Percentiles rank a stretch among this genome's conserved stretches.
Conservation (phyloP, 371 early-diverging fungal species). For the Mucor indicus region DNA sequence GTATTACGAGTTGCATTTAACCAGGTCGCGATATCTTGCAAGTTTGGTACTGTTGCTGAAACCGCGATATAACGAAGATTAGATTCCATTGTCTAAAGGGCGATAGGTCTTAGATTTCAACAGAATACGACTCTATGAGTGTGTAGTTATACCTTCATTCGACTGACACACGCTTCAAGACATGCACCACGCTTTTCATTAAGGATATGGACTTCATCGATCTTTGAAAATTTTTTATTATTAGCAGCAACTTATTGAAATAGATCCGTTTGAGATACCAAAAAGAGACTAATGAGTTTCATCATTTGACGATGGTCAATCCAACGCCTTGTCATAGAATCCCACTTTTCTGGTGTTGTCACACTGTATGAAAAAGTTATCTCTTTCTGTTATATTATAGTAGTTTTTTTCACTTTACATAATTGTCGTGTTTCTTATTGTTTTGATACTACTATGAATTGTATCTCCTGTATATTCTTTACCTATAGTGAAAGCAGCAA, state of each 20-base stretch:
- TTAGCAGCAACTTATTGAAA: neutral
- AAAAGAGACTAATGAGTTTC: slow-evolving; percentile 32
- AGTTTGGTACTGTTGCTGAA: slow-evolving; percentile 88
- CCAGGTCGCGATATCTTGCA: slow-evolving; percentile 78
- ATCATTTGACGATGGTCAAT: slow-evolving; percentile 36
- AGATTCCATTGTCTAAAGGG: slow-evolving; percentile 31
- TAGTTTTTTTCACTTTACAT: slow-evolving; percentile 24
- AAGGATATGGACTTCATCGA: slow-evolving; percentile 58
- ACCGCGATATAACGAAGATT: slow-evolving; percentile 61
- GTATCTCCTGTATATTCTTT: slow-evolving; percentile 83
- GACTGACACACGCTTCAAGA: slow-evolving; percentile 53
- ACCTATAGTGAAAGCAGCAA: slow-evolving; percentile 21
- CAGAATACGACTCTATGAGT: too few relatives aligned
- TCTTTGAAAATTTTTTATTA: slow-evolving; percentile 13
- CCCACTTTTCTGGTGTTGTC: slow-evolving; percentile 84
- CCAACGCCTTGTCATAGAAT: slow-evolving; percentile 68
- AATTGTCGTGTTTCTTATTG: slow-evolving; percentile 30
- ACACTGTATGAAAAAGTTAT: slow-evolving; percentile 36
- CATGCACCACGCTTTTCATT: slow-evolving; percentile 49
- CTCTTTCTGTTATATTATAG: too few relatives aligned
- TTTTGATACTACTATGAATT: slow-evolving; percentile 27
- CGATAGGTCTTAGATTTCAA: too few relatives aligned
- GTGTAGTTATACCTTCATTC: slow-evolving; percentile 37
- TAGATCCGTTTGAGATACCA: slow-evolving; percentile 23
- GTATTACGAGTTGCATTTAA: slow-evolving; percentile 37